Evolutionary conservation across 768 basidiomycete genomes (phyloP).

Genomic region (Lactarius deliciosus): DNA sequence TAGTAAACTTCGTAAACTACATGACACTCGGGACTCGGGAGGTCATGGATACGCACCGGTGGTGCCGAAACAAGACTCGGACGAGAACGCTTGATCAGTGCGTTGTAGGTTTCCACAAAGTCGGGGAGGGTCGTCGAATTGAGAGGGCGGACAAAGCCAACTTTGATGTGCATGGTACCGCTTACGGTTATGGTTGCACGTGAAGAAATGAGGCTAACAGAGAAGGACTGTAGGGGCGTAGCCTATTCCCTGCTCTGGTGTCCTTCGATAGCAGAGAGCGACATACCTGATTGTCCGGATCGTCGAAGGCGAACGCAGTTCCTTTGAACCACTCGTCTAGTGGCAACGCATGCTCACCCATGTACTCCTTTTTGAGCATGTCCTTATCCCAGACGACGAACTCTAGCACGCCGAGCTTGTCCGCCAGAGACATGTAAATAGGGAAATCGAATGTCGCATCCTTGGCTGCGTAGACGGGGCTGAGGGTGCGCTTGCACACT

Average conservation of each 20-base stretch:
- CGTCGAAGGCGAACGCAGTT: slow-evolving; percentile 53
- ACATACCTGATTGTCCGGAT: slow-evolving; percentile 67
- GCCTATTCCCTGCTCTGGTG: slow-evolving; percentile 30
- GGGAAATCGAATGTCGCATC: slow-evolving; percentile 91
- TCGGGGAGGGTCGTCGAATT: slow-evolving; percentile 46
- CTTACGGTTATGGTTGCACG: slow-evolving; percentile 47
- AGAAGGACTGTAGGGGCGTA: slow-evolving; percentile 43
- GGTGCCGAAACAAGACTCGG: slow-evolving; percentile 73
- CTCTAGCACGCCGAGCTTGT: slow-evolving; percentile 72
- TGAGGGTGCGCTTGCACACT: slow-evolving; percentile 67
- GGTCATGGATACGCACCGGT: slow-evolving; percentile 48
- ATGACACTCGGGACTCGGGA: not conserved
- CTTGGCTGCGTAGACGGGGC: slow-evolving; percentile 62
- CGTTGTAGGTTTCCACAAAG: slow-evolving; percentile 59
- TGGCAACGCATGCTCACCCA: slow-evolving; percentile 80
- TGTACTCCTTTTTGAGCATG: slow-evolving; percentile 84
- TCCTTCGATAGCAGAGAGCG: not conserved
- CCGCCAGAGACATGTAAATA: slow-evolving; percentile 72
- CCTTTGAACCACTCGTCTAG: slow-evolving; percentile 81
- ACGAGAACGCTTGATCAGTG: slow-evolving; percentile 62
- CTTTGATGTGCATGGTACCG: slow-evolving; percentile 58
- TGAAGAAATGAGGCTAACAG: slow-evolving; percentile 48
- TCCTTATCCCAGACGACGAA: slow-evolving; percentile 95
- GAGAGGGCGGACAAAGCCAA: slow-evolving; percentile 54
- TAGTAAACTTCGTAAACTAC: not conserved